A percentile compares a stretch with the other conserved stretches of the same genome.
Evolutionary conservation across 139 green algal species (phyloP).

Genomic region (Gonium pectorale): DNA sequence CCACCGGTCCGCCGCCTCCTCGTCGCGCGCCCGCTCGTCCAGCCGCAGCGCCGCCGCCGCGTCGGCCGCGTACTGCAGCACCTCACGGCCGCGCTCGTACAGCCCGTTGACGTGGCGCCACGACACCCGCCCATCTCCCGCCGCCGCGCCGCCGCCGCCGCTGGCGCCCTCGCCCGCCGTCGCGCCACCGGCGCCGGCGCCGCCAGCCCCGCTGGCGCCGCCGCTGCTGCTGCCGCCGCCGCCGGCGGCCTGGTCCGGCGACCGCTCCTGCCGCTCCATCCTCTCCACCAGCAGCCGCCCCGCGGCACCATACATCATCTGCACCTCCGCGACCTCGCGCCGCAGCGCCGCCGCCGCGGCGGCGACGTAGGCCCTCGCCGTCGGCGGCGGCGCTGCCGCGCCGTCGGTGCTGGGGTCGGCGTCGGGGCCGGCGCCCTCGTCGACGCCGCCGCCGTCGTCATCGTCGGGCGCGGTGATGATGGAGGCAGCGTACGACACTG

Average conservation of each 20-base stretch:
- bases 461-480: too few relatives aligned
- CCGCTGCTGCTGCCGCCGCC: neutral
- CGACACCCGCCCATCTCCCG: neutral
- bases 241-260: neutral
- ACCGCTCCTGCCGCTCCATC: constrained; percentile 30
- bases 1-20: constrained; percentile 9
- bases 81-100: constrained; percentile 22
- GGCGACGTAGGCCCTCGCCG: too few relatives aligned
- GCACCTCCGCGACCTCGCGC: constrained; percentile 38
- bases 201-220: neutral
- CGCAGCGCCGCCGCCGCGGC: constrained; percentile 28
- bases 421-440: neutral
- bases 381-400: neutral
- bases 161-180: neutral
- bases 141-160: neutral
- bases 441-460: neutral
- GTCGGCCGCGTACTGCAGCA: constrained; percentile 37
- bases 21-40: neutral
- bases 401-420: neutral
- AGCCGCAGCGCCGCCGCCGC: constrained; percentile 23
- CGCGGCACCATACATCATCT: neutral
- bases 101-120: constrained; percentile 33
- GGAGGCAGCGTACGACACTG: constrained; percentile 5
- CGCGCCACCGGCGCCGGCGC: neutral
- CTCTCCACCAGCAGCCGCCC: constrained; percentile 24